phyloP scores from a whole-genome alignment of 305 asterid genomes.

The Fraxinus dipetala region DNA sequence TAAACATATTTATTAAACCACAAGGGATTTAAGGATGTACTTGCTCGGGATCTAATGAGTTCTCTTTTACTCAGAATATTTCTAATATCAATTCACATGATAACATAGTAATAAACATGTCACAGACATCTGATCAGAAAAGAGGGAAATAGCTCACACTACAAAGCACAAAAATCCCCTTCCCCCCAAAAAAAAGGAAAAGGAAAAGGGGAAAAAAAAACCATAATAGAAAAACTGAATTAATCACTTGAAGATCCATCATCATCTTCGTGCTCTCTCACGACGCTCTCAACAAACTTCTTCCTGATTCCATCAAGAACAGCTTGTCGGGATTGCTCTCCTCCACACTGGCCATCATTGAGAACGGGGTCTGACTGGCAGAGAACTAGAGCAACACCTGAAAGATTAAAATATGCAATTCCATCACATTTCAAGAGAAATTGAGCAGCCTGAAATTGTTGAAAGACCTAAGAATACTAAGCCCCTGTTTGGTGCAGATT shows the following conservation, averaged over 20 bases:
- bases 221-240: neutral
- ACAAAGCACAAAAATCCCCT: neutral
- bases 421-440: neutral
- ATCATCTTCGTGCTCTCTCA: slow-evolving; percentile 59
- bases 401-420: slow-evolving; percentile 14
- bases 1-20: neutral
- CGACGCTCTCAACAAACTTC: slow-evolving; percentile 76
- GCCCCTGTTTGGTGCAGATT: neutral
- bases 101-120: neutral
- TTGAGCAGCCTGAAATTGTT: neutral
- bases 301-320: slow-evolving; percentile 78
- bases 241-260: slow-evolving; percentile 79
- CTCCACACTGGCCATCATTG: slow-evolving; percentile 62
- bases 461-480: neutral
- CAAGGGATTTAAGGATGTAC: neutral
- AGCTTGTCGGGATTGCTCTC: slow-evolving; percentile 71
- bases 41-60: neutral
- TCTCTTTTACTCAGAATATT: neutral
- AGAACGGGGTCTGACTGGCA: slow-evolving; percentile 88
- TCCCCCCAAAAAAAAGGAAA: neutral
- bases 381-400: slow-evolving; percentile 83
- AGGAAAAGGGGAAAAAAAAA: too few relatives aligned
- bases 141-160: neutral
- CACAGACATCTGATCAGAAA: neutral
- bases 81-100: neutral